phyloP scores from a whole-genome alignment of 2,329 filamentous ascomycete genomes.

The Mycosphaerella arachidis region DNA sequence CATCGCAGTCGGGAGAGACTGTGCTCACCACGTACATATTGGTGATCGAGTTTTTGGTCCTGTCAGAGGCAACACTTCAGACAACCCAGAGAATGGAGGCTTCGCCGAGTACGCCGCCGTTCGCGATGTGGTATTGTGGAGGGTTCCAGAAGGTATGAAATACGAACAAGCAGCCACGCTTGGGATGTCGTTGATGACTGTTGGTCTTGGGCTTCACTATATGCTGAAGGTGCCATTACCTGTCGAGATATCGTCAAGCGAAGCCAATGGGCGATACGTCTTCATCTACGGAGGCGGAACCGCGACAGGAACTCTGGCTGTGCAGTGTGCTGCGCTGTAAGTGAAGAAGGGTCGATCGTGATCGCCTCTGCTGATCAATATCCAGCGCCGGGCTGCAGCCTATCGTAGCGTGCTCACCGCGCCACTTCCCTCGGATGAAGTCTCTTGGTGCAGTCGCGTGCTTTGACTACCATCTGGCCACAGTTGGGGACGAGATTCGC shows the following conservation, averaged over 20 bases:
- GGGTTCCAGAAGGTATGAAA: constrained; percentile 11
- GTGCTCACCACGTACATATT: constrained; percentile 5
- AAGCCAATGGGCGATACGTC: constrained; percentile 2
- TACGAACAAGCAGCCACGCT: constrained; percentile 17
- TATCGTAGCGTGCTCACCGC: constrained; percentile 15
- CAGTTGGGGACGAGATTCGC: constrained; percentile 12
- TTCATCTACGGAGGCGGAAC: constrained; percentile 19
- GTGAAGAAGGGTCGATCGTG: neutral
- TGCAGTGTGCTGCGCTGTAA: constrained; percentile 18
- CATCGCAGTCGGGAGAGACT: constrained; percentile 14
- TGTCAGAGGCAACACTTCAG: constrained; percentile 16
- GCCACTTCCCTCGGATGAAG: constrained; percentile 14
- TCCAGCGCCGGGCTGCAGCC: constrained; percentile 13
- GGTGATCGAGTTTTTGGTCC: constrained; percentile 19
- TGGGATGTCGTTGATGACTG: constrained; percentile 15
- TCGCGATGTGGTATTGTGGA: constrained; percentile 12
- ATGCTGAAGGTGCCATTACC: constrained; percentile 15
- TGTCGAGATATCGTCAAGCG: neutral
- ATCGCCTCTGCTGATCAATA: constrained; percentile 1
- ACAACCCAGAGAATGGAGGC: constrained; percentile 14
- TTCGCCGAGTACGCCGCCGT: constrained; percentile 19
- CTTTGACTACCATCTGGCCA: constrained; percentile 16
- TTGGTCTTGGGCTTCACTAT: constrained; percentile 17
- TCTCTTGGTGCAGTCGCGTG: constrained; percentile 14
- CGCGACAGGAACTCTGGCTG: constrained; percentile 16